Evolutionary conservation across 2,329 filamentous ascomycete genomes (phyloP).

Genomic region (Colletotrichum paranaense): DNA sequence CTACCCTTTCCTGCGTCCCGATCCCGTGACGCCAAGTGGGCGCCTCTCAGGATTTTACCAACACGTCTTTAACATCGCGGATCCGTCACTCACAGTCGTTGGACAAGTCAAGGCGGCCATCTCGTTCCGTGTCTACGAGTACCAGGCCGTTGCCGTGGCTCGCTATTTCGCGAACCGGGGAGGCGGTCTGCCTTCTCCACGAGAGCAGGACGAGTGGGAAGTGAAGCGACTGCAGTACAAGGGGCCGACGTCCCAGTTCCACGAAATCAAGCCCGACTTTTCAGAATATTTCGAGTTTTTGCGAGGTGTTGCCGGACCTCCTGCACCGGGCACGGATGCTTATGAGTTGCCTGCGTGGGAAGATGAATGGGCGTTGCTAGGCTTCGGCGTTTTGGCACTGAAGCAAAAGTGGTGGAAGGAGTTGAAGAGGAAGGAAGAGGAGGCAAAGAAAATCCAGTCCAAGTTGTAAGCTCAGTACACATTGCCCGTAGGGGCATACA

Average conservation of each 20-base stretch:
- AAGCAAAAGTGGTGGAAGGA: slow-evolving; percentile 45
- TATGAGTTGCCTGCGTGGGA: slow-evolving; percentile 55
- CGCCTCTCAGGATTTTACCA: slow-evolving; percentile 49
- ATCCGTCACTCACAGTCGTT: slow-evolving; percentile 47
- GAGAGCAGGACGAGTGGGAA: slow-evolving; percentile 48
- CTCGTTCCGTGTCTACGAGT: slow-evolving; percentile 51
- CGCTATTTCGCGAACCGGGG: slow-evolving; percentile 48
- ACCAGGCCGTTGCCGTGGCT: slow-evolving; percentile 50
- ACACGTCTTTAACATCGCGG: slow-evolving; percentile 48
- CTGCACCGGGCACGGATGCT: slow-evolving; percentile 48
- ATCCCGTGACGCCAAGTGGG: slow-evolving; percentile 20
- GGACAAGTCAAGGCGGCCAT: slow-evolving; percentile 48
- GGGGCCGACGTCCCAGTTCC: slow-evolving; percentile 45
- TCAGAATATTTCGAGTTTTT: slow-evolving; percentile 52
- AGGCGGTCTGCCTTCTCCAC: slow-evolving; percentile 38
- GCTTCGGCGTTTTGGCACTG: slow-evolving; percentile 42
- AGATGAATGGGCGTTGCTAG: slow-evolving; percentile 48
- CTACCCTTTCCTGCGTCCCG: slow-evolving; percentile 61
- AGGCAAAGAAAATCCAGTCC: slow-evolving; percentile 13
- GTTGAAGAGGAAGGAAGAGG: slow-evolving; percentile 41
- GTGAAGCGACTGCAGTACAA: slow-evolving; percentile 41
- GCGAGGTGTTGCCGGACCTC: slow-evolving; percentile 53
- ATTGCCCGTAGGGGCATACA: neutral
- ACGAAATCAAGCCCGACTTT: slow-evolving; percentile 48
- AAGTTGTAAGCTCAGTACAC: neutral